Evolutionary conservation across 345 rosid species (phyloP).

Genomic region (Psidium guajava): DNA sequence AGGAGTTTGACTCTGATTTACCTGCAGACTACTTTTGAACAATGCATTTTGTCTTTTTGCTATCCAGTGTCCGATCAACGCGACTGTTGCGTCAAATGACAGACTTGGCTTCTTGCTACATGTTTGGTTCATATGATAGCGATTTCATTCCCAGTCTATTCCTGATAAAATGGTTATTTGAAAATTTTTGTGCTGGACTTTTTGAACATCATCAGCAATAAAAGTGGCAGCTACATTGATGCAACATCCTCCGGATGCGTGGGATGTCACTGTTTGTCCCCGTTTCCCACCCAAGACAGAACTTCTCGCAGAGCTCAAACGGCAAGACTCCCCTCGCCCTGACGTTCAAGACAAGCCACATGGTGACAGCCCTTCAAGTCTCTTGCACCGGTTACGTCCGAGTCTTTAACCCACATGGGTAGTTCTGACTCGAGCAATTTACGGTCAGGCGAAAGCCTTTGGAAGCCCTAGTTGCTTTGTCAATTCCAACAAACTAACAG

Average conservation of each 20-base stretch:
- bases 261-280: not conserved
- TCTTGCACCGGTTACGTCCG: not conserved
- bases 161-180: not conserved
- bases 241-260: not conserved
- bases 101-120: not conserved
- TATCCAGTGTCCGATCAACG: fast-evolving
- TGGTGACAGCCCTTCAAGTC: not conserved
- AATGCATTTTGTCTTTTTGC: not conserved
- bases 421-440: not conserved
- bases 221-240: not conserved
- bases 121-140: fast-evolving
- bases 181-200: not conserved
- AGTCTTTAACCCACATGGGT: not conserved
- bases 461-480: not conserved
- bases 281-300: not conserved
- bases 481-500: not conserved
- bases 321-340: not conserved
- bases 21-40: not conserved
- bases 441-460: not conserved
- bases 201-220: not conserved
- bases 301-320: not conserved
- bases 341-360: not conserved
- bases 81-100: not conserved
- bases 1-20: not conserved
- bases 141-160: not conserved